Evolutionary conservation across 176 grass and related monocot genomes (phyloP), one percentile per base, ranked within the genome.

Genomic region (Thalia dealbata): DNA sequence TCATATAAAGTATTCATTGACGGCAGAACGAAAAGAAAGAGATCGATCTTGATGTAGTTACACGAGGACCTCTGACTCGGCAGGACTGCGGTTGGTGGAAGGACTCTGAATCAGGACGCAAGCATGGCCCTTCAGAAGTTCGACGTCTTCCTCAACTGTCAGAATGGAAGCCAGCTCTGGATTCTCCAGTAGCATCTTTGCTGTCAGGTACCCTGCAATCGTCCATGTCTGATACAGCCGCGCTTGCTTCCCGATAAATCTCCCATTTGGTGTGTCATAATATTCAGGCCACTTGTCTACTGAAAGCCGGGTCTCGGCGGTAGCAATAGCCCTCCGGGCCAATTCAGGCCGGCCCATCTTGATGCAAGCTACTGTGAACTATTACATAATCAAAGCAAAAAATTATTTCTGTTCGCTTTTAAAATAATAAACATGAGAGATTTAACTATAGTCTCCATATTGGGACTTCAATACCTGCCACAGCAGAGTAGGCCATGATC

Each of bases 311-410:
- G 88, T 84, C 81, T 97, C 95, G 0, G 95, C 95, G 62, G 85
- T 75, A 38, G 87, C 85, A 73, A 97, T 72, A 48, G 95, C 95
- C 60, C 82, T 87, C 58, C 86, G 72, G 8, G 95, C 90, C 75
- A 92, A 78, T 69, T 97, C 95, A 16, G 85, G 85, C 55, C 95
- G 84, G 19, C 89, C 89, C 89, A 97, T 97, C 76, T 92, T 97
- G 69, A 97, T 92, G 87, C 90, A 92, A 8, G 95, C 95, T 75
- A 97, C 72, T 35, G 95, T 97, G 82, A 97, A 97, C 95, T 97
- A 65, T 15, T 48, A 61, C 29, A 75, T 71, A 73, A 68, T 66
- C 41, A 46, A 66, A 80, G 69, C 81, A 6, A 68, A 18, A 60
- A 25, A 27, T 67, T 64, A 38, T 5, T 52, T 25, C 59, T 1